Evolutionary conservation across 164 flowering plant species (phyloP).

Genomic region (Liriodendron chinense): DNA sequence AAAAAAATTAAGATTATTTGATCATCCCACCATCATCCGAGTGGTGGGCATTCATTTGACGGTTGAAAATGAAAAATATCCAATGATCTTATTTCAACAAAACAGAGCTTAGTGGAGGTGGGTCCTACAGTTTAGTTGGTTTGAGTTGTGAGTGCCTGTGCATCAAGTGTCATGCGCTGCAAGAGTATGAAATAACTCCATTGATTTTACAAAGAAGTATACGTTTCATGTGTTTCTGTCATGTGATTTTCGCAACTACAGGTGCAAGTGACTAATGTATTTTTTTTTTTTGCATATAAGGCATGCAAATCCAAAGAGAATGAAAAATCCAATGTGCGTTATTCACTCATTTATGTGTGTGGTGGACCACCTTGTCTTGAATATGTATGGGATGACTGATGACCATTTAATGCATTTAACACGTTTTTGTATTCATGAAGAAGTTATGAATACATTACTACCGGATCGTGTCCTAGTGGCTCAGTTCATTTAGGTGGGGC

Average conservation of each 20-base stretch:
- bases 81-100: not conserved
- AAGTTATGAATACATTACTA: too few species aligned
- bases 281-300: not conserved
- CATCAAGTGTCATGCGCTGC: not conserved
- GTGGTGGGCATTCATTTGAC: too few species aligned
- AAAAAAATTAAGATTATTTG: too few species aligned
- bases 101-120: not conserved
- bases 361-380: not conserved
- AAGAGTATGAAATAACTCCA: not conserved
- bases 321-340: not conserved
- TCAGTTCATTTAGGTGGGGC: too few species aligned
- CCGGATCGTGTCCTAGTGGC: too few species aligned
- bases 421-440: too few species aligned
- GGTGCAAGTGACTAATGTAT: not conserved
- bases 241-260: not conserved
- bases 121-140: too few species aligned
- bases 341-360: not conserved
- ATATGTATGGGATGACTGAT: too few species aligned
- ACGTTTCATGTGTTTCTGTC: not conserved
- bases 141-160: too few species aligned
- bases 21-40: too few species aligned
- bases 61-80: too few species aligned
- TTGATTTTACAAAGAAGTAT: not conserved
- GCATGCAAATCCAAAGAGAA: conserved; percentile 1
- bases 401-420: too few species aligned